Conservation (phyloP, 2,329 filamentous ascomycete genomes). For the Fusarium ramigenum region DNA sequence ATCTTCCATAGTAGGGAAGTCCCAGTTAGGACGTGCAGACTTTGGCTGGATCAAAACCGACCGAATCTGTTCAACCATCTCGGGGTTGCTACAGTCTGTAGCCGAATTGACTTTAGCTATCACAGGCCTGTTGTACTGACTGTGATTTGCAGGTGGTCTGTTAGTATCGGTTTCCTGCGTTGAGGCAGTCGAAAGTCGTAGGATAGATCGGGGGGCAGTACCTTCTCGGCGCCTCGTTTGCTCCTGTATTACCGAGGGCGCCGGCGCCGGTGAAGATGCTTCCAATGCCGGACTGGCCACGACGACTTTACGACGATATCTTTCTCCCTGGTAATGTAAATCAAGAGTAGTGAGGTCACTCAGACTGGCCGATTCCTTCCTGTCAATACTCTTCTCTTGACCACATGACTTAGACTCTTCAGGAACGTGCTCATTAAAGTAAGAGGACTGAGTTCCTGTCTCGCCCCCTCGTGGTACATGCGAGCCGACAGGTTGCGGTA, state of each 20-base stretch:
- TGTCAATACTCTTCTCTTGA: neutral
- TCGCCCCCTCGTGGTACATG: neutral
- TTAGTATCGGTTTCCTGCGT: conserved; percentile 9
- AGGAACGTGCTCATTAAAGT: neutral
- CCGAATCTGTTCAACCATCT: conserved; percentile 44
- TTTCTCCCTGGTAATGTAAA: conserved; percentile 5
- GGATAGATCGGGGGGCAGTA: conserved; percentile 46
- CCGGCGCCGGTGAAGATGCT: conserved; percentile 33
- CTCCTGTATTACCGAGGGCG: conserved; percentile 50
- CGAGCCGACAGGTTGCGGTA: neutral
- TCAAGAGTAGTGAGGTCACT: neutral
- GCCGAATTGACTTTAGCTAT: conserved; percentile 11
- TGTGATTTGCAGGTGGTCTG: conserved; percentile 25
- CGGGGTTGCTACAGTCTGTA: conserved; percentile 12
- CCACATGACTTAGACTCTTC: neutral
- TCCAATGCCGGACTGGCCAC: conserved; percentile 46
- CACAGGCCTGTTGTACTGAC: conserved; percentile 38
- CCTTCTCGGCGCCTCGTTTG: conserved; percentile 48
- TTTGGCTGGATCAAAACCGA: conserved; percentile 34
- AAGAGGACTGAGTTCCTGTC: neutral
- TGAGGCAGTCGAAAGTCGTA: conserved; percentile 41
- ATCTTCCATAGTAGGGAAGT: conserved; percentile 41
- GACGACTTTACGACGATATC: conserved; percentile 43
- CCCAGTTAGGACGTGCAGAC: conserved; percentile 7
- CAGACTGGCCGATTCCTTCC: neutral